Evolutionary conservation across 1,139 yeast genomes (phyloP), one percentile per base, ranked within the genome.

Genomic region (Geotrichum citri-aurantii): DNA sequence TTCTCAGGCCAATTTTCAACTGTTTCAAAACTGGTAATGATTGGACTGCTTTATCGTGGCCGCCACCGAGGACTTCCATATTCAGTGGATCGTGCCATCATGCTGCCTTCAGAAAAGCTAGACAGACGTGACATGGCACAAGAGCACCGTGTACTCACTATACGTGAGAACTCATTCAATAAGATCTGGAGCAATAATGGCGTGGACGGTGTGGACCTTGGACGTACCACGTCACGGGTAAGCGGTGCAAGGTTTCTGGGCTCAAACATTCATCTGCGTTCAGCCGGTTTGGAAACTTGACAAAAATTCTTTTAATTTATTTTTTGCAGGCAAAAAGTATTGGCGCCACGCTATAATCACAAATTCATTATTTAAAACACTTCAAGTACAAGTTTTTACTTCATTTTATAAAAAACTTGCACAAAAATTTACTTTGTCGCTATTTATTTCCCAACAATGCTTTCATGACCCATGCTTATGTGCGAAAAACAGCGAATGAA

Each of bases 11-110:
- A 86, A 68, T 89, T 92, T 67, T 79, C 82, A 29, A 79, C 81
- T 0, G 68, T 93, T 10, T 87, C 96, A 1, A 93, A 93, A 68
- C 77, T 95, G 57, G 88, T 92, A 2, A 84, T 93, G 50, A 85
- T 90, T 63, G 93, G 92, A 5, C 83, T 90, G 85, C 84, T 93
- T 86, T 81, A 93, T 56, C 83, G 99, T 75, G 98, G 99, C 8
- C 81, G 97, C 61, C 98, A 92, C 69, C 89, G 99, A 80, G 99
- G 99, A 48, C 78, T 93, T 60, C 99, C 99, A 0, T 91, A 93
- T 69, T 78, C 93, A 0, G 79, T 95, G 60, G 99, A 93, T 73
- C 83, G 99, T 69, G 98, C 99, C 44, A 87, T 93, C 64, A 85
- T 93, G 80, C 73, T 93, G 56, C 95, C 96, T 2, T 82, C 86